Evolutionary conservation across 2,329 filamentous ascomycete species (phyloP), one percentile per base, ranked within the genome.

Genomic region (Diaporthe australafricana): DNA sequence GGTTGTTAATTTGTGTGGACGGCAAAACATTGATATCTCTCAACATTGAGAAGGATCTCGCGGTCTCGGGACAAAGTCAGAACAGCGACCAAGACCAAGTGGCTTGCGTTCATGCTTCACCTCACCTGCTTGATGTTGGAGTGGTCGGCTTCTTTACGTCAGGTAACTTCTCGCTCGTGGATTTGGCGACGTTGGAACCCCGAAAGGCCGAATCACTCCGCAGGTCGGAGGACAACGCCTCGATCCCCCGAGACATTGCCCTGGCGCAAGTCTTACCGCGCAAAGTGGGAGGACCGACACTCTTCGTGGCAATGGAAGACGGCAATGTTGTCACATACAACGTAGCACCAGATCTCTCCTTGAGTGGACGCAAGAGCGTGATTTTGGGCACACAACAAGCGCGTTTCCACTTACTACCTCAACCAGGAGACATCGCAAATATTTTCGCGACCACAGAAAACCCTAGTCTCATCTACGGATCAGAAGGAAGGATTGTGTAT

Each of bases 371-470:
- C 74, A 98, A 95, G 79, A 95, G 91, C 76, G 92, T 97, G 30
- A 90, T 96, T 1, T 85, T 99, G 16, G 96, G 96, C 30, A 96
- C 93, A 17, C 92, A 95, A 73, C 93, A 97, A 76, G 93, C 96
- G 2, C 90, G 90, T 17, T 91, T 99, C 77, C 93, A 96, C 72
- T 86, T 93, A 27, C 83, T 99, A 2, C 94, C 95, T 0, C 89
- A 92, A 65, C 85, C 86, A 0, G 85, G 91, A 60, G 89, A 88
- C 0, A 84, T 94, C 0, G 93, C 88, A 79, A 97, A 93, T 76
- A 91, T 99, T 0, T 97, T 99, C 79, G 94, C 95, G 0, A 97
- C 94, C 0, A 98, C 95, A 71, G 96, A 99, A 77, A 94, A 98
- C 78, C 94, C 96, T 0, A 98, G 94, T 74, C 83, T 99, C 69